phyloP scores from a whole-genome alignment of 306 rosid genomes.

The Albizia julibrissin region DNA sequence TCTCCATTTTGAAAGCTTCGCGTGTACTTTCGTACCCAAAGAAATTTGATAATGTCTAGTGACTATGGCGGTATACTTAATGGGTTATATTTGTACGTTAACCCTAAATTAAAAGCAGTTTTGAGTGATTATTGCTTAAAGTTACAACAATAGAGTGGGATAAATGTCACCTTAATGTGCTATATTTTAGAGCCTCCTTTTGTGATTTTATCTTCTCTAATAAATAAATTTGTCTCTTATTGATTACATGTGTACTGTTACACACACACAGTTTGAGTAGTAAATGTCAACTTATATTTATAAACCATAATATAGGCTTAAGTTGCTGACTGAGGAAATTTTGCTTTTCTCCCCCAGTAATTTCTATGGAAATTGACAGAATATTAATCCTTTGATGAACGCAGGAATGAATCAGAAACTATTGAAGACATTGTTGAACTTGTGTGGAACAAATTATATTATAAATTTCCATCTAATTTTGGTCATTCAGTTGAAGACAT shows the following conservation, averaged over 20 bases:
- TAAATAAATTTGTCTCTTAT: neutral
- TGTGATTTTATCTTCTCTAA: no score
- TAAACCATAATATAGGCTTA: no score
- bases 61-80: no score
- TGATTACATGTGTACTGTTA: neutral
- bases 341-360: neutral
- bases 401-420: neutral
- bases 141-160: no score
- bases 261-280: neutral
- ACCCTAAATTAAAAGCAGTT: no score
- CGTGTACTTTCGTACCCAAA: no score
- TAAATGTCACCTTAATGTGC: no score
- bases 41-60: no score
- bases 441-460: neutral
- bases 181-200: no score
- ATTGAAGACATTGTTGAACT: neutral
- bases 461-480: neutral
- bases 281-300: neutral
- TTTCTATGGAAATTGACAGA: neutral
- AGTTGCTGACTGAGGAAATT: neutral
- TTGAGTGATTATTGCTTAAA: no score
- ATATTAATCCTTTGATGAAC: neutral
- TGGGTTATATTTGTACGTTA: no score
- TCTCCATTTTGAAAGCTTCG: no score
- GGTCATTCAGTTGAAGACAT: neutral